Evolutionary conservation across 441 rosid species (phyloP).

Genomic region (Manihot esculenta): DNA sequence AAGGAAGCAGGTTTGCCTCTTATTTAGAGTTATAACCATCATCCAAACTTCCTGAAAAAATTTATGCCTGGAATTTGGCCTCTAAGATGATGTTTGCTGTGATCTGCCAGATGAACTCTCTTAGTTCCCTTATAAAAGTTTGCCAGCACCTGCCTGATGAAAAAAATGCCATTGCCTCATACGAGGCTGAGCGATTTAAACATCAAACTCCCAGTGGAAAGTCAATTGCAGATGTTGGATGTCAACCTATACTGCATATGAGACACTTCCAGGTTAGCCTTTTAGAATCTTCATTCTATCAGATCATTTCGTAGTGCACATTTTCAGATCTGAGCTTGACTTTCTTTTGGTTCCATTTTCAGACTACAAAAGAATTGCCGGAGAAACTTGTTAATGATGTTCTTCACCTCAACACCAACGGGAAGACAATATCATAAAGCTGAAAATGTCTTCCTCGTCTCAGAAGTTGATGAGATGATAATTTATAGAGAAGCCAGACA

Average conservation of each 20-base stretch:
- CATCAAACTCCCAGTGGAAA: conserved; percentile 68
- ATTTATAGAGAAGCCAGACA: conserved; percentile 5
- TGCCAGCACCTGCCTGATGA: conserved; percentile 68
- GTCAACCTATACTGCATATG: conserved; percentile 96
- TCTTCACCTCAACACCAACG: conserved; percentile 26
- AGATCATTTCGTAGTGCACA: background rate
- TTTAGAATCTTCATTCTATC: background rate
- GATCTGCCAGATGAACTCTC: conserved; percentile 86
- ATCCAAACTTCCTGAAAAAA: too few relatives aligned
- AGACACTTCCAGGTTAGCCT: conserved; percentile 80
- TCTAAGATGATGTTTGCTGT: conserved; percentile 23
- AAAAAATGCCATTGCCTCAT: conserved; percentile 42
- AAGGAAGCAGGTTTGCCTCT: background rate
- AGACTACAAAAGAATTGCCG: conserved; percentile 66
- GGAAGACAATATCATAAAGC: conserved; percentile 12
- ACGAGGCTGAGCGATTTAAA: conserved; percentile 66
- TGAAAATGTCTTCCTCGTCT: conserved; percentile 10
- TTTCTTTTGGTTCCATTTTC: conserved; percentile 16
- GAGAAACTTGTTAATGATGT: conserved; percentile 54
- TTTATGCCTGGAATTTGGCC: conserved; percentile 14
- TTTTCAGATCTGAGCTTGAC: background rate
- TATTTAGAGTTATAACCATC: background rate
- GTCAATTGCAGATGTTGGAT: conserved; percentile 87
- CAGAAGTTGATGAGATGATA: background rate
- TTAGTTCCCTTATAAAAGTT: conserved; percentile 64